Evolutionary conservation across 164 flowering plant species (phyloP).

Genomic region (Macadamia integrifolia): DNA sequence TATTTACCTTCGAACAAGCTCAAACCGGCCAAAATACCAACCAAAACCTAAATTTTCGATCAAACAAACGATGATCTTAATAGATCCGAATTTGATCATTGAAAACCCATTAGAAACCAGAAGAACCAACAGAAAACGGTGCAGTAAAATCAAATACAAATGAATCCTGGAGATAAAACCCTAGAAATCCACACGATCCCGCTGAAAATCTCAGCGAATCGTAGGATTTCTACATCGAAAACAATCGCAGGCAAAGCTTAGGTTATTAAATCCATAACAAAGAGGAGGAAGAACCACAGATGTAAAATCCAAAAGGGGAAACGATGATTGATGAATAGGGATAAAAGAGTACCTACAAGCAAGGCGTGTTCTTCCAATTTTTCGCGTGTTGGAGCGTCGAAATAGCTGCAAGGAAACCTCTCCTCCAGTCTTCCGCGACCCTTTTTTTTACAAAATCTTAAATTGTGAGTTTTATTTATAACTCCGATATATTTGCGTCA

Average conservation of each 20-base stretch:
- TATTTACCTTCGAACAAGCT: not conserved
- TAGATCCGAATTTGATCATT: not conserved
- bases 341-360: not conserved
- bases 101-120: not conserved
- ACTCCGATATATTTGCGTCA: not conserved
- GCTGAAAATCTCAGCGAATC: constrained; percentile 2
- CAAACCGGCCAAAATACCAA: not conserved
- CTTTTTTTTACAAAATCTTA: not conserved
- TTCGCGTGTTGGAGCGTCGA: not conserved
- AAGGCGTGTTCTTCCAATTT: not conserved
- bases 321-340: not conserved
- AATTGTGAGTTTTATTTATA: not conserved
- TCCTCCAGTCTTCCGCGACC: not conserved
- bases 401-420: not conserved
- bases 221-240: not conserved
- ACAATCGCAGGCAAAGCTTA: too few species aligned
- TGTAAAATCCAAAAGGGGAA: not conserved
- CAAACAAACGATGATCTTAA: not conserved
- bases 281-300: not conserved
- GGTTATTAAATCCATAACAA: not conserved
- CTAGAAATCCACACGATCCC: constrained; percentile 6
- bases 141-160: not conserved
- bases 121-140: not conserved
- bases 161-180: not conserved
- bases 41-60: not conserved